Base-by-base conservation (phyloP, 345 rosid species). In the Syzygium oleosum region DNA sequence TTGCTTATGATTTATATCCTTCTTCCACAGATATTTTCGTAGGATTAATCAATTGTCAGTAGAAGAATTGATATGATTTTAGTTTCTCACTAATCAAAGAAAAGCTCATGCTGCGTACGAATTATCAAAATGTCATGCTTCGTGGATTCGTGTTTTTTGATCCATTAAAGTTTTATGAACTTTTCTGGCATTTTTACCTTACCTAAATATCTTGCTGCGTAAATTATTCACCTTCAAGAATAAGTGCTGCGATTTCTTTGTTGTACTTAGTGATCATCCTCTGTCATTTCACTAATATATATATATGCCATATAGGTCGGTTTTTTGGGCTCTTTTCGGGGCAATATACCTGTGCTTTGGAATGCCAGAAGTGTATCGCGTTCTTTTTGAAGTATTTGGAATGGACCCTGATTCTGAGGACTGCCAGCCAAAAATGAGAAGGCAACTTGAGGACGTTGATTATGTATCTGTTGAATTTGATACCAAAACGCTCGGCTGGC, bases 351-450 rank as follows among this genome's bases (percentile, higher is more conserved):
- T 98, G 52, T 98, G 99, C 87, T 98, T 94, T 88, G 99, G 99
- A 59, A 92, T 98, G 96, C 99, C 99, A 34, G 99, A 98, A 92
- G 99, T 98, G 84, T 98, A 95, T 86, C 96, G 97, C 41, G 93
- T 96, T 55, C 98, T 98, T 84, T 98, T 98, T 85, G 98, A 98
- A 91, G 99, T 98, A 23, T 96, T 98, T 86, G 99, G 97, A 88
- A 95, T 98, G 99, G 99, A 98, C 85, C 99, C 98, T 53, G 99
- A 96, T 27, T 96, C 96, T 12, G 98, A 96, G 53, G 99, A 96
- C 9, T 96, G 98, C 91, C 98, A 96, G 61, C 99, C 99, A 80
- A 95, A 93, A 86, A 88, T 95, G 49, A 94, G 99, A 87, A 95
- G 99, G 88, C 99, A 98, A 89, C 99, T 95, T 46, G 98, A 95